These are phyloP conservation scores for Plasmodium reichenowi DNA, from an alignment of 169 alveolate genomes.

Conservation along the genomic window DNA sequence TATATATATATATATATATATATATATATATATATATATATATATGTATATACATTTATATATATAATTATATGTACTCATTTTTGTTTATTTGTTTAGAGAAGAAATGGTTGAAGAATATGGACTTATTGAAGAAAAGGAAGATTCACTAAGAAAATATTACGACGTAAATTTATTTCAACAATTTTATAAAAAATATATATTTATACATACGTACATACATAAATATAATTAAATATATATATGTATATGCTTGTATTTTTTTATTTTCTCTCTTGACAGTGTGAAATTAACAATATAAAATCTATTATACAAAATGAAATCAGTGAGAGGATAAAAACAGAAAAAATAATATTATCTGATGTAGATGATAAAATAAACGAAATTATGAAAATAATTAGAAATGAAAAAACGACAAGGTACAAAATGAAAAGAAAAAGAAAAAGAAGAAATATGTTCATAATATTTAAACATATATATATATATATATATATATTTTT, in stretches of 20 bases:
- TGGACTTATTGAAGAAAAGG: conserved; percentile 63
- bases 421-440: neutral
- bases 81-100: conserved; percentile 12
- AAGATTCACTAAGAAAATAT: conserved; percentile 65
- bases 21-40: conserved; percentile 7
- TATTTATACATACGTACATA: too few species aligned
- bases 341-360: conserved; percentile 51
- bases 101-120: conserved; percentile 66
- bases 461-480: neutral
- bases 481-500: neutral
- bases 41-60: conserved; percentile 8
- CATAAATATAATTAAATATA: neutral
- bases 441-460: neutral
- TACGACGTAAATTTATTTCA: conserved; percentile 31
- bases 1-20: neutral
- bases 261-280: neutral
- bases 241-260: neutral
- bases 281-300: conserved; percentile 45
- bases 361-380: conserved; percentile 71
- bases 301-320: conserved; percentile 52
- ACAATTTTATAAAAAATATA: neutral
- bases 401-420: conserved; percentile 63
- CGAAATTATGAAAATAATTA: conserved; percentile 67
- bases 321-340: conserved; percentile 65
- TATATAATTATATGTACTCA: neutral